Evolutionary conservation across 2,329 filamentous ascomycete genomes (phyloP), one percentile per base, ranked within the genome.

Genomic region (Pseudocercospora fijiensis): DNA sequence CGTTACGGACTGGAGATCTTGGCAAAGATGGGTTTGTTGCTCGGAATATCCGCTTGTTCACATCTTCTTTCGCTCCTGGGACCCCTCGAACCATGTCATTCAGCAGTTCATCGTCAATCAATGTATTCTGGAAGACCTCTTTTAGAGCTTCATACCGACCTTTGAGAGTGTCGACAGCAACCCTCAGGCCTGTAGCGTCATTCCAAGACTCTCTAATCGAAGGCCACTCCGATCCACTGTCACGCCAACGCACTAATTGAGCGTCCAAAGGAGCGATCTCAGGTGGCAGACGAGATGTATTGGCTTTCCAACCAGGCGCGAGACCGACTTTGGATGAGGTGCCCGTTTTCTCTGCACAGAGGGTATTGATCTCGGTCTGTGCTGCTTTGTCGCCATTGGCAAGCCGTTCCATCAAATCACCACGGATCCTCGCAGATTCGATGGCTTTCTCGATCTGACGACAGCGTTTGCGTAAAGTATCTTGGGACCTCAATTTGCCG

Each of bases 181-280:
- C 47, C 1, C 51, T 37, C 1, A 33, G 4, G 10, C 60, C 64
- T 9, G 57, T 60, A 1, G 24, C 33, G 4, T 52, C 37, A 8
- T 65, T 28, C 27, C 58, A 60, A 2, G 45, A 51, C 3, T 47
- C n/a, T 2, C 63, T 51, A 13, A 67, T 61, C 9, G 57, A 30
- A 1, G 53, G 8, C 65, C 65, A 69, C 2, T 6, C 9, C 49
- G 61, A 56, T 1, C 52, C 33, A 7, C 28, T 57, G 13, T 64
- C 52, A 16, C 64, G 49, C 68, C 63, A 67, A 4, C 53, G 55
- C 7, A 63, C 24, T 9, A 68, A 37, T 20, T 62, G 47, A n/a
- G 60, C 60, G 30, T 57, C 60, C 52, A 60, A 22, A 8, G 60
- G 60, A n/a, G 61, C n/a, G 8, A 65, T 58, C 16, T 60, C 52